A percentile compares a stretch with the other conserved stretches of the same genome.
Conservation (phyloP, 2,329 filamentous ascomycete genomes). For the Microascus cirrosus region DNA sequence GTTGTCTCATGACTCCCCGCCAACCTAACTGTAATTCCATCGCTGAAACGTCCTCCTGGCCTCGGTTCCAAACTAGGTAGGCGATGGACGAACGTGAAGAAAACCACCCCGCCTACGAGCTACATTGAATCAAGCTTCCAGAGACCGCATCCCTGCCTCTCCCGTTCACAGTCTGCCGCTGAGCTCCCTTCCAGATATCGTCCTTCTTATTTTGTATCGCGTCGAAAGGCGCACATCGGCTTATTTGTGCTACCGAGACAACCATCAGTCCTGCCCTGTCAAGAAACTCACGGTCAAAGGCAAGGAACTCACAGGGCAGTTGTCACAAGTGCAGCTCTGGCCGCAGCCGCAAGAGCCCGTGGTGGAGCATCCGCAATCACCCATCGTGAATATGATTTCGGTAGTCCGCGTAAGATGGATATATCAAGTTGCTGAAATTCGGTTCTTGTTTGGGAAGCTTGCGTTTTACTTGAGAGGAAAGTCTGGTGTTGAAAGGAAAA, state of each 20-base stretch:
- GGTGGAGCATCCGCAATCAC: constrained; percentile 27
- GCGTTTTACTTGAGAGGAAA: constrained; percentile 4
- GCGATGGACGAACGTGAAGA: background rate
- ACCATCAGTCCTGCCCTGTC: background rate
- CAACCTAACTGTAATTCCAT: background rate
- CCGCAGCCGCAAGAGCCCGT: constrained; percentile 30
- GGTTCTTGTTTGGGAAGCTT: background rate
- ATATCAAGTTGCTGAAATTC: constrained; percentile 5
- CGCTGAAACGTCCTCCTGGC: background rate
- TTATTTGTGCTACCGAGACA: background rate
- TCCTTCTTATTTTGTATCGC: background rate
- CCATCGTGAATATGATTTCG: constrained; percentile 21
- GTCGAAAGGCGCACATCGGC: background rate
- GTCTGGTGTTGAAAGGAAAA: background rate
- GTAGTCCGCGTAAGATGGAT: background rate
- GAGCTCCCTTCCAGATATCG: background rate
- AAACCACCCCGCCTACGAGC: background rate
- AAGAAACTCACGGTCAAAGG: background rate
- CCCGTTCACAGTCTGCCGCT: background rate
- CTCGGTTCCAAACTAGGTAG: background rate
- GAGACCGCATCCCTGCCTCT: background rate
- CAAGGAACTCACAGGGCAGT: constrained; percentile 27
- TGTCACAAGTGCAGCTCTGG: constrained; percentile 26
- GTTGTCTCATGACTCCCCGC: background rate
- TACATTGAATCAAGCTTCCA: background rate